Evolutionary conservation across 371 early-diverging fungal species (phyloP).

Genomic region (Mortierella sp.): DNA sequence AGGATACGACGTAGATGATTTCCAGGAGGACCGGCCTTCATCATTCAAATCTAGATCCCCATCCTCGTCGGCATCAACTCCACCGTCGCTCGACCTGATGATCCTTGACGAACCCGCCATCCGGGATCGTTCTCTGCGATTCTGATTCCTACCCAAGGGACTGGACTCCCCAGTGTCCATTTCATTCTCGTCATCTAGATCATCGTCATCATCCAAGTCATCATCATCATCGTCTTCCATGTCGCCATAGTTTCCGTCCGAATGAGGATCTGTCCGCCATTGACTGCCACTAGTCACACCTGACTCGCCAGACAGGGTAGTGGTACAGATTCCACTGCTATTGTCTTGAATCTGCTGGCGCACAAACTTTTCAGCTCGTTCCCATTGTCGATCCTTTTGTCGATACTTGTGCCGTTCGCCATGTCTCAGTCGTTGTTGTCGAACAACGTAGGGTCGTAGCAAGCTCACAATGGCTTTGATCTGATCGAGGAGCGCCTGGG

Average conservation of each 20-base stretch:
- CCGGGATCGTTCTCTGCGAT: no score
- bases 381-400: slow-evolving; percentile 45
- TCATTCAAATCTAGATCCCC: slow-evolving; percentile 24
- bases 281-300: neutral
- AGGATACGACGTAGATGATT: neutral
- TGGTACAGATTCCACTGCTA: neutral
- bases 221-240: slow-evolving; percentile 44
- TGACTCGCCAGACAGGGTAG: no score
- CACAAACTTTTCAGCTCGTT: slow-evolving; percentile 47
- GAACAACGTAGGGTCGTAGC: slow-evolving; percentile 41
- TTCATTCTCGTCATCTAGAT: slow-evolving; percentile 17
- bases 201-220: slow-evolving; percentile 24
- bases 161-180: slow-evolving; percentile 32
- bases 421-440: slow-evolving; percentile 38
- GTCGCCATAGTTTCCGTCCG: slow-evolving; percentile 38
- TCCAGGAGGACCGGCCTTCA: neutral
- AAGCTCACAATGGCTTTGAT: slow-evolving; percentile 44
- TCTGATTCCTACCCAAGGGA: neutral
- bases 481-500: slow-evolving; percentile 29
- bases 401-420: slow-evolving; percentile 39
- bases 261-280: slow-evolving; percentile 37
- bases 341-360: slow-evolving; percentile 13
- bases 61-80: slow-evolving; percentile 13
- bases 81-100: no score
- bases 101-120: no score